These are phyloP conservation scores for Parathielavia hyrcaniae DNA, from an alignment of 495 filamentous ascomycete species.

Conservation along the genomic window DNA sequence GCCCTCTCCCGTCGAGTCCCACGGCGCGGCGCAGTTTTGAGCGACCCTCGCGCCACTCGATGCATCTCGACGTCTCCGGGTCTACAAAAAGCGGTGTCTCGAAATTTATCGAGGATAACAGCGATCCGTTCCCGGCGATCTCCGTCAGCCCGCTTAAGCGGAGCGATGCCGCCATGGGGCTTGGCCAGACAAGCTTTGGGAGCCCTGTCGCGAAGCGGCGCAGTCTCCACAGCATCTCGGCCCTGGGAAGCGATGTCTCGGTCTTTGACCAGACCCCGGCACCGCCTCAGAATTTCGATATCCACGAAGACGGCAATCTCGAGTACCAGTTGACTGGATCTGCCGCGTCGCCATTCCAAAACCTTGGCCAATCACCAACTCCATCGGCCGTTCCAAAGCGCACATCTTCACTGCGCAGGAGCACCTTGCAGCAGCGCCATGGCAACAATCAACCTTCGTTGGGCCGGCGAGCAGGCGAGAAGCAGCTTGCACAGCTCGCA, in stretches of 20 bases:
- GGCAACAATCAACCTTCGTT: slow-evolving; percentile 54
- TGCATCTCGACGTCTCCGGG: slow-evolving; percentile 45
- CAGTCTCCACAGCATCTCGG: slow-evolving; percentile 64
- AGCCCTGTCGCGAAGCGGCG: slow-evolving; percentile 83
- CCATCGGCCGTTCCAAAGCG: slow-evolving; percentile 40
- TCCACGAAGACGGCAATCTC: slow-evolving; percentile 41
- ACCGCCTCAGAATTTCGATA: slow-evolving; percentile 35
- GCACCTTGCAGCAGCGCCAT: slow-evolving; percentile 79
- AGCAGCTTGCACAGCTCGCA: slow-evolving; percentile 39
- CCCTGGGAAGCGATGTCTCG: slow-evolving; percentile 53
- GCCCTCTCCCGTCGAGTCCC: slow-evolving; percentile 36
- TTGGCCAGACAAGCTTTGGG: slow-evolving; percentile 68
- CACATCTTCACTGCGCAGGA: slow-evolving; percentile 70
- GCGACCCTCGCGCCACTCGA: slow-evolving; percentile 39
- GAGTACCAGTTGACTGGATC: slow-evolving; percentile 42
- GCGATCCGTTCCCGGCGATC: slow-evolving; percentile 40
- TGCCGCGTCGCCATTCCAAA: slow-evolving; percentile 25
- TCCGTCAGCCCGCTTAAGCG: slow-evolving; percentile 86
- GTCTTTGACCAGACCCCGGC: slow-evolving; percentile 58
- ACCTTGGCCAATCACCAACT: slow-evolving; percentile 28
- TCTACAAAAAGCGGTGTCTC: slow-evolving; percentile 44
- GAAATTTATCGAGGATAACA: slow-evolving; percentile 39
- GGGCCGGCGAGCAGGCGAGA: slow-evolving; percentile 44
- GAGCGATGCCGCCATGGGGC: slow-evolving; percentile 81
- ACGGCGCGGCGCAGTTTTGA: slow-evolving; percentile 40